phyloP scores from a whole-genome alignment of 306 rosid genomes.

The Erythrophleum fordii region DNA sequence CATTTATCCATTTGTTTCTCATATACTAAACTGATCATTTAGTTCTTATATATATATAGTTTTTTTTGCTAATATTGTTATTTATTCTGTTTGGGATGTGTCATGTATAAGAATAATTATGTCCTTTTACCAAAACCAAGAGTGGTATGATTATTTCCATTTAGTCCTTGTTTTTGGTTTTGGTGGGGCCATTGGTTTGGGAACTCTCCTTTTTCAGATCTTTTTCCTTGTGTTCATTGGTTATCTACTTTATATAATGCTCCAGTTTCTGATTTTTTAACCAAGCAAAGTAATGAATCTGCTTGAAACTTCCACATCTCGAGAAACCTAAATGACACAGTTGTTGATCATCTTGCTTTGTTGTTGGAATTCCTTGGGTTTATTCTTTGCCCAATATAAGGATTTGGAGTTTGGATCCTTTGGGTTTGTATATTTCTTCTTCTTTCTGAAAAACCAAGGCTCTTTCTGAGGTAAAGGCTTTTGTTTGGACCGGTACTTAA shows the following conservation, averaged over 20 bases:
- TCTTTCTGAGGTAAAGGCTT: too few relatives aligned
- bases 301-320: neutral
- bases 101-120: neutral
- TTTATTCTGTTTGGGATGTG: neutral
- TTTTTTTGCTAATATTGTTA: neutral
- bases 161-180: neutral
- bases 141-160: neutral
- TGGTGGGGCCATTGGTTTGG: neutral
- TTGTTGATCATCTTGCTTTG: neutral
- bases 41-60: neutral
- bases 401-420: neutral
- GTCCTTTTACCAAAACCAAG: neutral
- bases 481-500: too few relatives aligned
- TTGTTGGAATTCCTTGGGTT: too few relatives aligned
- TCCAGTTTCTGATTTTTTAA: neutral
- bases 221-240: neutral
- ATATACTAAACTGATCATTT: neutral
- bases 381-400: neutral
- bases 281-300: neutral
- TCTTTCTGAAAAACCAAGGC: too few relatives aligned
- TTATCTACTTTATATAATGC: neutral
- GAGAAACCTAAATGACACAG: neutral
- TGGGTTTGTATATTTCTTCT: neutral
- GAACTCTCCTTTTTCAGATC: neutral
- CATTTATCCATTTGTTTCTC: slow-evolving; percentile 5